A percentile compares a stretch with the other conserved stretches of the same genome.
Evolutionary conservation across 768 basidiomycete species (phyloP).

Genomic region (Cystobasidium tubakii): DNA sequence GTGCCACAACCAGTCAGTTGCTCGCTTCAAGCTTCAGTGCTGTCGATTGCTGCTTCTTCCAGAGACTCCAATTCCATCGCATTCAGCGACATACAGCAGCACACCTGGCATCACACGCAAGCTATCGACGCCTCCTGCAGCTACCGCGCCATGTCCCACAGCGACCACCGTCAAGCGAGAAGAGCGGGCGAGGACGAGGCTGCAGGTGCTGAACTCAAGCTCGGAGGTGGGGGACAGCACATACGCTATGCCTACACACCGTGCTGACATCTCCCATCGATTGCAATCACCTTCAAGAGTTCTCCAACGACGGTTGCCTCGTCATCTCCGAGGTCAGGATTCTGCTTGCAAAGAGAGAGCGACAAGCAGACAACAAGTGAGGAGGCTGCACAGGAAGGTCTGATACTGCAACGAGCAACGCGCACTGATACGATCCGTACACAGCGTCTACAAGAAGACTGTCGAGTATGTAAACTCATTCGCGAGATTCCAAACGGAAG

Average conservation of each 20-base stretch:
- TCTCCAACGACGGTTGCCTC: conserved; percentile 48
- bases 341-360: conserved; percentile 71
- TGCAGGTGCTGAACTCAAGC: conserved; percentile 33
- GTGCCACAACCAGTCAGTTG: too few species aligned
- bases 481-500: conserved; percentile 75
- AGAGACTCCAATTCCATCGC: neutral
- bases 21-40: too few species aligned
- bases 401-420: too few species aligned
- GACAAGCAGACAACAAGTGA: conserved; percentile 62
- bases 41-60: neutral
- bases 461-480: conserved; percentile 86
- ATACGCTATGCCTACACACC: neutral
- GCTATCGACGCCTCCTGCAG: neutral
- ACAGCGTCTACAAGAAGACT: conserved; percentile 86
- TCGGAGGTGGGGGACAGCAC: conserved; percentile 12
- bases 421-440: neutral
- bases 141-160: conserved; percentile 19
- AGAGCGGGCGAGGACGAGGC: conserved; percentile 33
- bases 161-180: conserved; percentile 2
- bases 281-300: neutral
- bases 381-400: conserved; percentile 53
- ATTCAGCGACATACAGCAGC: neutral
- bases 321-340: conserved; percentile 90
- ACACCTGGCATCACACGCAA: neutral
- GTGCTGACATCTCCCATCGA: neutral